A percentile compares a stretch with the other conserved stretches of the same genome.
These are phyloP conservation scores for Amauroascus niger DNA, from an alignment of 2,329 filamentous ascomycete species.

Conservation along the genomic window DNA sequence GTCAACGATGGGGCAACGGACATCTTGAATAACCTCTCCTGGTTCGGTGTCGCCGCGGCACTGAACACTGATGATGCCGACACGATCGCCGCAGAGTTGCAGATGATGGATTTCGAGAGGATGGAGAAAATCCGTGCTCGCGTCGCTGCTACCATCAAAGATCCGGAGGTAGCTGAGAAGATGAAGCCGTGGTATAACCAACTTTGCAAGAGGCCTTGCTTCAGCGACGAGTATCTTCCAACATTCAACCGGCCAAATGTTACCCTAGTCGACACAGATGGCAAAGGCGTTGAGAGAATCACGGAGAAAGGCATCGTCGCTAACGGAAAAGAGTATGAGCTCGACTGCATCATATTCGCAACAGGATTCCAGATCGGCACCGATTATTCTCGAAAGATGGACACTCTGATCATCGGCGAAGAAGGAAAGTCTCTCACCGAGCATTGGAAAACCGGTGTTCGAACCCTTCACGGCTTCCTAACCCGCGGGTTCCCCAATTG, in stretches of 20 bases:
- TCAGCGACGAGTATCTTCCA: slow-evolving; percentile 40
- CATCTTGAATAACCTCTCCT: slow-evolving; percentile 33
- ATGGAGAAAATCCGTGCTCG: slow-evolving; percentile 41
- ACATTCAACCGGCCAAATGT: slow-evolving; percentile 53
- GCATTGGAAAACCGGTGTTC: slow-evolving; percentile 39
- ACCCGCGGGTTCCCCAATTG: slow-evolving; percentile 47
- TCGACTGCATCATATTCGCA: slow-evolving; percentile 41
- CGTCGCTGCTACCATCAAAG: slow-evolving; percentile 44
- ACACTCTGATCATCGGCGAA: slow-evolving; percentile 38
- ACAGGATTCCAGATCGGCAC: slow-evolving; percentile 34
- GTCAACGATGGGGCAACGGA: slow-evolving; percentile 26
- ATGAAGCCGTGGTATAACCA: slow-evolving; percentile 52
- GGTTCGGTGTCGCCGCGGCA: slow-evolving; percentile 27
- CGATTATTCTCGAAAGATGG: slow-evolving; percentile 20
- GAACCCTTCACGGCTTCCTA: slow-evolving; percentile 46
- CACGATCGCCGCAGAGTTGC: slow-evolving; percentile 22
- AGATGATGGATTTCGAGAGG: slow-evolving; percentile 33
- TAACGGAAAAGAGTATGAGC: slow-evolving; percentile 39
- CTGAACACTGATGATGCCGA: slow-evolving; percentile 14
- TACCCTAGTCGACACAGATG: slow-evolving; percentile 50
- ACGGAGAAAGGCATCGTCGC: slow-evolving; percentile 42
- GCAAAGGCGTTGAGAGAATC: slow-evolving; percentile 42
- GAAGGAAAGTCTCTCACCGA: slow-evolving; percentile 38
- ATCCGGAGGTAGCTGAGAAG: slow-evolving; percentile 42
- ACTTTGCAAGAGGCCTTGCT: slow-evolving; percentile 46